Percentiles rank a stretch among this genome's conserved stretches.
These are phyloP conservation scores for Plectosphaerella plurivora DNA, from an alignment of 2,329 filamentous ascomycete genomes.

Conservation along the genomic window DNA sequence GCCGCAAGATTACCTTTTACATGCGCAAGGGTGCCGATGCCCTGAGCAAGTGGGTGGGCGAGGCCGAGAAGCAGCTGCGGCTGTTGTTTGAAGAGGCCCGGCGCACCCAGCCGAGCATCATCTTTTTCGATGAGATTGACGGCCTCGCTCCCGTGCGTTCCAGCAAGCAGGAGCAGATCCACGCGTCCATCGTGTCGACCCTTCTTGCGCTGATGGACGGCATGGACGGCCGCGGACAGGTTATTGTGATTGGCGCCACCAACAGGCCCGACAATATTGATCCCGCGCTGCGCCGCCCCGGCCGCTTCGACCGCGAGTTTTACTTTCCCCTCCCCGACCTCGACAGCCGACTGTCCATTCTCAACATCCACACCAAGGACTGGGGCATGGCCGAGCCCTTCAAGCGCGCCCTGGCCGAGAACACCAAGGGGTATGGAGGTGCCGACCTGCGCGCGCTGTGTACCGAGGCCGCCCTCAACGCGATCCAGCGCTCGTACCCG, in stretches of 20 bases:
- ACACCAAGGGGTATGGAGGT: constrained; percentile 95
- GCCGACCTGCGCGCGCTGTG: constrained; percentile 91
- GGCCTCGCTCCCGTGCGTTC: constrained; percentile 92
- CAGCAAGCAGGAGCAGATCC: constrained; percentile 98
- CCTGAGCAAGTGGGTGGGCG: constrained; percentile 97
- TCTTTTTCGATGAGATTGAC: constrained; percentile 99
- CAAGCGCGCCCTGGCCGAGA: constrained; percentile 76
- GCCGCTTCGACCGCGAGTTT: constrained; percentile 94
- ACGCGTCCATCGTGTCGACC: constrained; percentile 94
- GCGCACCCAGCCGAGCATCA: constrained; percentile 95
- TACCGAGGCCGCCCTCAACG: constrained; percentile 92
- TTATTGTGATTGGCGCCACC: constrained; percentile 98
- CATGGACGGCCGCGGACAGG: constrained; percentile 96
- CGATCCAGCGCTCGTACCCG: constrained; percentile 91
- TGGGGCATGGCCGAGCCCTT: constrained; percentile 81
- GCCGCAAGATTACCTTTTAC: constrained; percentile 95
- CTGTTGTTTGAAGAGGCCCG: constrained; percentile 93
- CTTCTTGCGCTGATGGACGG: constrained; percentile 94
- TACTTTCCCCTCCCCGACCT: constrained; percentile 91
- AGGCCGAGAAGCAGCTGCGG: constrained; percentile 91
- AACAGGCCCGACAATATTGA: constrained; percentile 96
- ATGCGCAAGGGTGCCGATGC: constrained; percentile 99
- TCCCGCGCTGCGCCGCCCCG: constrained; percentile 87
- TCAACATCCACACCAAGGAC: constrained; percentile 91
- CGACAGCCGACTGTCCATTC: constrained; percentile 75